Percentiles rank a stretch among this genome's conserved stretches.
Conservation (phyloP, 768 basidiomycete genomes). For the Lactifluus volemus region DNA sequence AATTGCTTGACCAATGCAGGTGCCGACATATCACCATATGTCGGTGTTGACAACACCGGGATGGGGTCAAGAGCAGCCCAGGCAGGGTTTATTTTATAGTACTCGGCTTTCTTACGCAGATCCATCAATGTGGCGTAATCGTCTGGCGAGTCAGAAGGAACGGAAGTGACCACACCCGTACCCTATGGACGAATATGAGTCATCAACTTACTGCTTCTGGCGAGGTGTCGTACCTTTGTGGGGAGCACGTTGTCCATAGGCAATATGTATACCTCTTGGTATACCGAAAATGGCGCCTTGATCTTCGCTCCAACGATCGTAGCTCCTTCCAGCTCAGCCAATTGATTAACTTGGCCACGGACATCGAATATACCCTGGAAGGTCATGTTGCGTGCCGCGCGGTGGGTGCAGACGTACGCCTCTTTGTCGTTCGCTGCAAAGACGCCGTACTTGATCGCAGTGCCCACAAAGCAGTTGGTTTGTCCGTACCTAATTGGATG, state of each 20-base stretch:
- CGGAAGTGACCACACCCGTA: constrained; percentile 96
- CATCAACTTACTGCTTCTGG: background rate
- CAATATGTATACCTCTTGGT: constrained; percentile 85
- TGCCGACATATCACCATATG: constrained; percentile 90
- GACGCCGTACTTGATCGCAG: constrained; percentile 83
- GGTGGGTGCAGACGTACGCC: constrained; percentile 81
- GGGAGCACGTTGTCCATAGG: constrained; percentile 98
- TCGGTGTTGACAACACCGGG: constrained; percentile 79
- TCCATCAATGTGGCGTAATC: constrained; percentile 88
- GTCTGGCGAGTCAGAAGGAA: constrained; percentile 97
- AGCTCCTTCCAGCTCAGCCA: constrained; percentile 71
- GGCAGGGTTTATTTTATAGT: constrained; percentile 85
- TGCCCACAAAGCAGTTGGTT: constrained; percentile 95
- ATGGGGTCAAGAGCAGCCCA: constrained; percentile 84
- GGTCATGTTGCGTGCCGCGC: constrained; percentile 95
- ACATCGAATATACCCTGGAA: constrained; percentile 79
- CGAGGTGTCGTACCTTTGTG: constrained; percentile 75
- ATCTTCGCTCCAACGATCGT: constrained; percentile 83
- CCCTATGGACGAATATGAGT: constrained; percentile 40
- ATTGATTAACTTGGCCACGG: constrained; percentile 62
- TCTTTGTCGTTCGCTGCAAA: constrained; percentile 83
- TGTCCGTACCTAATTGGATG: constrained; percentile 76
- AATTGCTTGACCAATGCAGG: constrained; percentile 74
- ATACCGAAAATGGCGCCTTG: constrained; percentile 74
- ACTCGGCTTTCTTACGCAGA: constrained; percentile 91